Evolutionary conservation across 2,329 filamentous ascomycete genomes (phyloP).

Genomic region (Huntiella moniliformis): DNA sequence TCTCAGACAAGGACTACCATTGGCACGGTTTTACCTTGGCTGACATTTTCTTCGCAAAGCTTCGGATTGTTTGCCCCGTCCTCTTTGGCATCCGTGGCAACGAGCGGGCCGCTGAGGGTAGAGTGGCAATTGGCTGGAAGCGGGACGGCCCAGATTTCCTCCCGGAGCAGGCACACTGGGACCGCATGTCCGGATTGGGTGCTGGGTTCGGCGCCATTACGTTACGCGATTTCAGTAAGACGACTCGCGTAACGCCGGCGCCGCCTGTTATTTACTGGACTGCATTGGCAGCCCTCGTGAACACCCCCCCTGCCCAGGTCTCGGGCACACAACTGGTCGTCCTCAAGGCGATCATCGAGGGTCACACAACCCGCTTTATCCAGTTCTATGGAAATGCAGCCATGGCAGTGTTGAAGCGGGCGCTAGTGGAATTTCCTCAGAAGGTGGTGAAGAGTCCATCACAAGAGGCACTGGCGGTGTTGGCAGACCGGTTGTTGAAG

Average conservation of each 20-base stretch:
- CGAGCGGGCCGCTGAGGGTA: constrained; percentile 52
- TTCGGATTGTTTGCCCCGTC: constrained; percentile 60
- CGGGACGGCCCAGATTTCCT: constrained; percentile 41
- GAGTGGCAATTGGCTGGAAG: constrained; percentile 54
- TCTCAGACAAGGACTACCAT: constrained; percentile 47
- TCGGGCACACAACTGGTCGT: constrained; percentile 58
- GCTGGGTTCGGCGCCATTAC: constrained; percentile 71
- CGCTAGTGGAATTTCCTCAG: constrained; percentile 55
- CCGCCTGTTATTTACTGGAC: constrained; percentile 71
- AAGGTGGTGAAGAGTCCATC: constrained; percentile 30
- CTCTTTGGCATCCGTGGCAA: constrained; percentile 67
- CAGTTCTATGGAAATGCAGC: constrained; percentile 64
- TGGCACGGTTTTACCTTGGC: constrained; percentile 52
- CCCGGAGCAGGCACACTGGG: constrained; percentile 53
- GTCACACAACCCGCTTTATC: constrained; percentile 58
- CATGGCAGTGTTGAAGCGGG: constrained; percentile 48
- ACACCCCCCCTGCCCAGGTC: constrained; percentile 47
- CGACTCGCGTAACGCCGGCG: constrained; percentile 51
- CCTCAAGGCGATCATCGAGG: constrained; percentile 51
- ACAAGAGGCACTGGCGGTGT: constrained; percentile 31
- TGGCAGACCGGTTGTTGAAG: constrained; percentile 33
- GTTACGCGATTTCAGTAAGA: constrained; percentile 61
- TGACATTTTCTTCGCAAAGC: constrained; percentile 74
- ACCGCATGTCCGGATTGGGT: constrained; percentile 67
- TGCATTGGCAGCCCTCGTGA: constrained; percentile 55